Evolutionary conservation across 192 early-diverging fungal species (phyloP), one percentile per base, ranked within the genome.

Genomic region (Entomortierella lignicola): DNA sequence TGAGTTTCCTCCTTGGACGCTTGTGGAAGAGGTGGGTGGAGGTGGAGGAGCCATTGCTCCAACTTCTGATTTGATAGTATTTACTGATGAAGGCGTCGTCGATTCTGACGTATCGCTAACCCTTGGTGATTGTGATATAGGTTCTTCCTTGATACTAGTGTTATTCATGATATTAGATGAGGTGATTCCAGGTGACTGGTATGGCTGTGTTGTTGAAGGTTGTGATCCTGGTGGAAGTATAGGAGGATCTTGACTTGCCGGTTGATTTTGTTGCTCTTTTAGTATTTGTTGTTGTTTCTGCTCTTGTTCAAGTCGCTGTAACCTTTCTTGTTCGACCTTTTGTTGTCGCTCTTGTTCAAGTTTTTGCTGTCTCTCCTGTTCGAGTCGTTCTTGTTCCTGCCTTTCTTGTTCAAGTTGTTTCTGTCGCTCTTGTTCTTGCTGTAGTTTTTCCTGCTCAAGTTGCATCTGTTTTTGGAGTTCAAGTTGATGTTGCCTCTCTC

Each of bases 401-500:
- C 25, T 39, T 20, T 67, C 51, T 26, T 29, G 18, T 32, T 20
- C 23, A 11, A 30, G 61, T 17, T 72, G 42, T 43, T 57, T 21
- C 30, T 63, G 69, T 4, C 60, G 51, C 31, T 63, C 25, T 50
- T 13, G 6, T 42, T 42, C 39, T 47, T 58, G 55, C 56, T 51
- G 34, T 21, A 55, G 51, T 44, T 37, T 18, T 42, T 72, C 26
- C n/a, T 52, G 29, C 41, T 62, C 41, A 3, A 56, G 53, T 43
- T 64, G 41, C 55, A n/a, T 31, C 50, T 41, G 39, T 13, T 13
- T 42, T 42, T n/a, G n/a, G n/a, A n/a, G n/a, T n/a, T n/a, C 48
- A 13, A 69, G 50, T 39, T 63, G 39, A 26, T 41, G 55, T 48
- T 72, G 71, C 25, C 41, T 26, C 39, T 62, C 42, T 32, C 32